These are phyloP conservation scores for Fragaria nilgerrensis DNA, from an alignment of 306 rosid genomes.

Conservation along the genomic window DNA sequence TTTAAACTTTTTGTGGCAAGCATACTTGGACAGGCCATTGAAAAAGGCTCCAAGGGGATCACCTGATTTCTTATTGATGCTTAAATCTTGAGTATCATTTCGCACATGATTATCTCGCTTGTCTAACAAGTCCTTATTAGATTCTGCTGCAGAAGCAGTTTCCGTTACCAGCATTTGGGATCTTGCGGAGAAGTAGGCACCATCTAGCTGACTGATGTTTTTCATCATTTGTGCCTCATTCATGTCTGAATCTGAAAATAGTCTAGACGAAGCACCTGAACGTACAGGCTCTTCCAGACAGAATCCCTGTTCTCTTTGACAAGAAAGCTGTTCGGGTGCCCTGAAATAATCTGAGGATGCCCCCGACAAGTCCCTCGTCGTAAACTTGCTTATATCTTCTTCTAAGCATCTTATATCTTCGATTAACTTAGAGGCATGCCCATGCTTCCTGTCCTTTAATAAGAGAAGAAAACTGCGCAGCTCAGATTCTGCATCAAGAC, in stretches of 20 bases:
- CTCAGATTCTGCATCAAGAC: slow-evolving; percentile 55
- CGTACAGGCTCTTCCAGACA: slow-evolving; percentile 24
- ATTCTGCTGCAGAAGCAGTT: slow-evolving; percentile 32
- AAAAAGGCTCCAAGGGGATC: slow-evolving; percentile 56
- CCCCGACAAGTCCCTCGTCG: slow-evolving; percentile 38
- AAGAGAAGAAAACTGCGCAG: slow-evolving; percentile 48
- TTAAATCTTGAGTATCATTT: slow-evolving; percentile 28
- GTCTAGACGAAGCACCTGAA: slow-evolving; percentile 34
- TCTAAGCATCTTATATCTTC: slow-evolving; percentile 61
- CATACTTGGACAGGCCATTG: slow-evolving; percentile 68
- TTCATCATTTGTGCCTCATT: slow-evolving; percentile 41
- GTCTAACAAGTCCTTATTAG: slow-evolving; percentile 39
- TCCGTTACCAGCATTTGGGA: slow-evolving; percentile 45
- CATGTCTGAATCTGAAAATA: slow-evolving; percentile 30
- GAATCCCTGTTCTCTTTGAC: slow-evolving; percentile 19
- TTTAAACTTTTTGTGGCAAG: slow-evolving; percentile 55
- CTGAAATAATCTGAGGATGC: slow-evolving; percentile 30
- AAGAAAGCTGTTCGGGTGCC: slow-evolving; percentile 13
- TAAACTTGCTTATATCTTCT: slow-evolving; percentile 54
- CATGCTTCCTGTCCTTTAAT: slow-evolving; percentile 48
- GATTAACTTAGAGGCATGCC: slow-evolving; percentile 47
- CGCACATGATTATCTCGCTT: slow-evolving; percentile 31
- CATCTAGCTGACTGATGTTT: slow-evolving; percentile 47
- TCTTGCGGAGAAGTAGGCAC: slow-evolving; percentile 62
- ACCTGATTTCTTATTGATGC: slow-evolving; percentile 23